Base-by-base conservation (phyloP, 1,284 basidiomycete species). In the Fistulina hepatica region DNA sequence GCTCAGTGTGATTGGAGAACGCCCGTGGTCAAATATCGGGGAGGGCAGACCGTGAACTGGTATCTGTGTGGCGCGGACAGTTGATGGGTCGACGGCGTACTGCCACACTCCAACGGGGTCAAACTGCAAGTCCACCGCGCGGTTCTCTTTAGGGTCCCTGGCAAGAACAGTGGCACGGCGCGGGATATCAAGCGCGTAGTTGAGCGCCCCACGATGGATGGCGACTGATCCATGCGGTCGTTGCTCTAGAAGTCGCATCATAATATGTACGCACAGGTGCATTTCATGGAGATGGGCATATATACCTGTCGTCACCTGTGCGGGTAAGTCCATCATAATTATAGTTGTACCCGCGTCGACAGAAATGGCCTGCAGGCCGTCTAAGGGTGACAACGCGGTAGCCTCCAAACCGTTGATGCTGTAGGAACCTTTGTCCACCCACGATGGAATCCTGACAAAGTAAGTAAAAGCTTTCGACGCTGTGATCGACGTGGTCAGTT, bases 151-250 rank as follows among this genome's bases (percentile, higher is more conserved):
- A 13, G 64, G 48, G 49, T 72, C 69, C 38, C 51, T 57, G 4
- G 57, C 42, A 32, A 75, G 59, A 27, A 69, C 58, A 20, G 52
- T 71, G 46, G 63, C 53, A 41, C 48, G 64, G 9, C 67, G 59
- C 9, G 61, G 49, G 41, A 64, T 72, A 48, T 74, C 71, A 48
- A 67, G 69, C 11, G 72, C 72, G 49, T 73, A 76, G 52, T 73
- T 65, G 30, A 76, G 52, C 11, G 70, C 67, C 11, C 72, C 72
- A 12, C 73, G 65, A 36, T 75, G 71, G 8, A 76, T 59, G 7
- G 71, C 70, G 34, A 74, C 55, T 6, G 71, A 71, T 11, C 63
- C 63, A 44, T 73, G 64, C 13, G 69, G 69, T 17, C 73, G 62
- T 16, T 51, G 60, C 49, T 73, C 71, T 73, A 37, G 37, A 16